Percentiles rank a stretch among this genome's conserved stretches.
Evolutionary conservation across 1,139 yeast species (phyloP).

Genomic region (Taphrina pruni): DNA sequence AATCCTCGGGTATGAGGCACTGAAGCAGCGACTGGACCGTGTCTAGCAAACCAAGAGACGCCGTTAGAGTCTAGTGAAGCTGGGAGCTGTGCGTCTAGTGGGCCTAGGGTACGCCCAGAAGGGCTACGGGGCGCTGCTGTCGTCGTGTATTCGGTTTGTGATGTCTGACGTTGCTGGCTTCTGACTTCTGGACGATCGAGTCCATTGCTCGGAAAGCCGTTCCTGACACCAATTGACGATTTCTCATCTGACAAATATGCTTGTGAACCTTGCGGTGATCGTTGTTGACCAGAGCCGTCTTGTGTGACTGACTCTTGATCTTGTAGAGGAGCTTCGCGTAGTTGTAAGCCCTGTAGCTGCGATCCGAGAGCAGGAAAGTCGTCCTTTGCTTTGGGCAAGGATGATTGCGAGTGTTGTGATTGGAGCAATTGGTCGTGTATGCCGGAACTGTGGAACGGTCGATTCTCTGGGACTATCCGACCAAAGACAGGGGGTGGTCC

Average conservation of each 20-base stretch:
- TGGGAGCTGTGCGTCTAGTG: slow-evolving; percentile 46
- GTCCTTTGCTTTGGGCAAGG: neutral
- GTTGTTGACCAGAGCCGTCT: neutral
- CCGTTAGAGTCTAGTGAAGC: slow-evolving; percentile 47
- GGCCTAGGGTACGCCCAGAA: slow-evolving; percentile 44
- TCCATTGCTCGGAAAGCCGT: neutral
- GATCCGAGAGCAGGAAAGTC: slow-evolving; percentile 14
- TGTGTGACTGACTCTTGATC: slow-evolving; percentile 12
- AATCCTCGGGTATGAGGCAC: slow-evolving; percentile 46
- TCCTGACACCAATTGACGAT: neutral
- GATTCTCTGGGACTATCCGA: slow-evolving; percentile 35
- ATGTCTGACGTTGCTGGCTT: neutral
- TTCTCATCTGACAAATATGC: neutral
- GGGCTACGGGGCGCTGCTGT: slow-evolving; percentile 42
- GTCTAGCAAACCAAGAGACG: slow-evolving; percentile 46
- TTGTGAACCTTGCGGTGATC: neutral
- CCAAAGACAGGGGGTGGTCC: slow-evolving; percentile 21
- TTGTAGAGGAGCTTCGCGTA: slow-evolving; percentile 45
- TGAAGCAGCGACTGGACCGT: slow-evolving; percentile 48
- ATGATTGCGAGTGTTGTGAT: slow-evolving; percentile 21
- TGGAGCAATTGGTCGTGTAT: slow-evolving; percentile 36
- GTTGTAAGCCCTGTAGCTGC: slow-evolving; percentile 2
- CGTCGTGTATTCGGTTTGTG: slow-evolving; percentile 15
- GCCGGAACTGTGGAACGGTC: slow-evolving; percentile 26
- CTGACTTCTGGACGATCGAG: neutral